phyloP scores from a whole-genome alignment of 148 eudicot genomes.

The Cornus suecica region DNA sequence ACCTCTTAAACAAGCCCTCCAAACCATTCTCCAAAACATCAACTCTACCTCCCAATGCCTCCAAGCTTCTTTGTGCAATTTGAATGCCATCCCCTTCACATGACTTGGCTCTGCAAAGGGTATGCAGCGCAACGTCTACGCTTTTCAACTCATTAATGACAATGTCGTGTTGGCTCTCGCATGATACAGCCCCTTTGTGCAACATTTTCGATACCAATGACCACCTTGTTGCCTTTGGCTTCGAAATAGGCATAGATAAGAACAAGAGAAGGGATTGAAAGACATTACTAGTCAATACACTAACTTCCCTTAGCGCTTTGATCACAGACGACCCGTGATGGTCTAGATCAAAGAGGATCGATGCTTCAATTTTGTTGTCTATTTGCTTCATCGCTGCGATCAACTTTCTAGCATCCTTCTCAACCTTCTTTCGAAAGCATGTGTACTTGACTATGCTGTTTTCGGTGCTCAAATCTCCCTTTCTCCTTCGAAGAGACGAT shows the following conservation, averaged over 20 bases:
- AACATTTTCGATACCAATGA: conserved; percentile 30
- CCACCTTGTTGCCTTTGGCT: conserved; percentile 19
- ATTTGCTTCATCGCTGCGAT: conserved; percentile 25
- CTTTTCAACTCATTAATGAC: conserved; percentile 20
- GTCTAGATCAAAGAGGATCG: conserved; percentile 13
- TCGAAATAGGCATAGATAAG: conserved; percentile 26
- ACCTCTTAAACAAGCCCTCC: conserved; percentile 19
- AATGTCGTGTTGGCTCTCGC: conserved; percentile 4
- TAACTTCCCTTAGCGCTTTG: conserved; percentile 34
- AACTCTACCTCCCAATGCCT: conserved; percentile 23
- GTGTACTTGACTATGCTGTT: conserved; percentile 20
- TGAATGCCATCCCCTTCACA: conserved; percentile 3
- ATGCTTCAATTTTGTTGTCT: conserved; percentile 20
- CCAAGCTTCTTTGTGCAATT: conserved; percentile 8
- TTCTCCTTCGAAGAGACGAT: conserved; percentile 33
- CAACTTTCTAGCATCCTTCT: conserved; percentile 30
- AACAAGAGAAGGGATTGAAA: conserved; percentile 32
- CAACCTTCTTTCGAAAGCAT: conserved; percentile 35
- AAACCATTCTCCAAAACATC: conserved; percentile 25
- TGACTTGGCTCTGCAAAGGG: background rate
- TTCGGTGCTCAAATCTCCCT: conserved; percentile 15
- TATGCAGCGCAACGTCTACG: conserved; percentile 20
- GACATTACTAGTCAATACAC: conserved; percentile 21
- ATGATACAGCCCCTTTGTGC: background rate
- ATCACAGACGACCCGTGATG: conserved; percentile 6